phyloP scores from a whole-genome alignment of 1,284 basidiomycete species.

The Heterobasidion occidentale region DNA sequence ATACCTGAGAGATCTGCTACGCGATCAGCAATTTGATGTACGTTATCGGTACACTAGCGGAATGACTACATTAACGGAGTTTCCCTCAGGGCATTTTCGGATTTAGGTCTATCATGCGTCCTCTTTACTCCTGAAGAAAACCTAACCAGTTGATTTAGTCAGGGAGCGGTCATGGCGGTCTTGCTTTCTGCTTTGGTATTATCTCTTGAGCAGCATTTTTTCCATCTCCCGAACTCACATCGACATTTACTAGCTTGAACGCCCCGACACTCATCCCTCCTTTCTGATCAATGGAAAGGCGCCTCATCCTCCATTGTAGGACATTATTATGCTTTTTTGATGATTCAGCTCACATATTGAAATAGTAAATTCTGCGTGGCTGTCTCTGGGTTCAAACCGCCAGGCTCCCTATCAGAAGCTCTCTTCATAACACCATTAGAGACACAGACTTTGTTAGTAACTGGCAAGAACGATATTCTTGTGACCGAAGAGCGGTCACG shows the following conservation, averaged over 20 bases:
- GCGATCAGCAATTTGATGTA: constrained; percentile 51
- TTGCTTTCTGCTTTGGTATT: constrained; percentile 67
- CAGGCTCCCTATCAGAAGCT: constrained; percentile 38
- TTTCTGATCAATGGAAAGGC: constrained; percentile 62
- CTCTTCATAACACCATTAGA: constrained; percentile 48
- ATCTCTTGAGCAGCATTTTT: constrained; percentile 7
- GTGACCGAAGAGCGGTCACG: constrained; percentile 68
- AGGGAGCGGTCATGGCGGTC: constrained; percentile 78
- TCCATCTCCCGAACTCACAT: neutral
- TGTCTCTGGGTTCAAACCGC: constrained; percentile 59
- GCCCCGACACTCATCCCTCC: constrained; percentile 47
- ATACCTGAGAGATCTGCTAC: constrained; percentile 39
- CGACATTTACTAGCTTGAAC: constrained; percentile 33
- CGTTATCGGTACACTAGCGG: constrained; percentile 2
- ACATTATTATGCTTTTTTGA: constrained; percentile 13
- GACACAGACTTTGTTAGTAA: constrained; percentile 76
- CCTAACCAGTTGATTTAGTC: constrained; percentile 31
- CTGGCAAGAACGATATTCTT: constrained; percentile 77
- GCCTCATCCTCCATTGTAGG: constrained; percentile 65
- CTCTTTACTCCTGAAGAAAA: neutral
- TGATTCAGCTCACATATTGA: constrained; percentile 3
- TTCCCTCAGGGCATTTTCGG: constrained; percentile 68
- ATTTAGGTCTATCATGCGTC: constrained; percentile 45
- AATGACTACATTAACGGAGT: neutral
- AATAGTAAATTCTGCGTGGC: constrained; percentile 61